These are phyloP conservation scores for Aristolochia californica DNA, from an alignment of 164 flowering plant species.

Conservation along the genomic window DNA sequence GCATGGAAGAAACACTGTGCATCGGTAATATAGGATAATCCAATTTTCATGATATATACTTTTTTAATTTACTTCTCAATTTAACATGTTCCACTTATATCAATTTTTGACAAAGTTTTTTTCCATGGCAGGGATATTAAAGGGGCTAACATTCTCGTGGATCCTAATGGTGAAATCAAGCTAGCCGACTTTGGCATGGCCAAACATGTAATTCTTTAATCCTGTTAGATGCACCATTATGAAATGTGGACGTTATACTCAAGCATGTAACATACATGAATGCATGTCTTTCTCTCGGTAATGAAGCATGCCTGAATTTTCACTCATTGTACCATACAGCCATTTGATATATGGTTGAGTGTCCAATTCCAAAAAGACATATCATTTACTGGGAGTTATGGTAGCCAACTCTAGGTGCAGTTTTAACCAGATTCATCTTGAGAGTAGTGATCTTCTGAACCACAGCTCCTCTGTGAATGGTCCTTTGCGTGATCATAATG, in stretches of 20 bases:
- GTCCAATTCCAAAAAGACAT: too few species aligned
- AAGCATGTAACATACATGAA: not conserved
- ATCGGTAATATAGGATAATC: slow-evolving; percentile 29
- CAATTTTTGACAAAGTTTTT: not conserved
- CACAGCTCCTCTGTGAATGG: too few species aligned
- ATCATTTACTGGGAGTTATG: too few species aligned
- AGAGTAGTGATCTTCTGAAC: too few species aligned
- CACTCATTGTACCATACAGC: too few species aligned
- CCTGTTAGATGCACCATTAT: too few species aligned
- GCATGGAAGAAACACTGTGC: slow-evolving; percentile 57
- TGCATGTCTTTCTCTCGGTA: not conserved
- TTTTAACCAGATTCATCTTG: too few species aligned
- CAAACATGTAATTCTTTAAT: slow-evolving; percentile 47
- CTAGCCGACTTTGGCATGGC: slow-evolving; percentile 90
- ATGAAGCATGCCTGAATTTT: not conserved
- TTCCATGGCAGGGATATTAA: slow-evolving; percentile 56
- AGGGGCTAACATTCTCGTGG: slow-evolving; percentile 78
- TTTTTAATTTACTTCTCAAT: not conserved
- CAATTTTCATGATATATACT: not conserved
- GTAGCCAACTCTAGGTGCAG: too few species aligned
- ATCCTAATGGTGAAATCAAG: slow-evolving; percentile 59
- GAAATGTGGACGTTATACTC: not conserved
- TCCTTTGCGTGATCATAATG: too few species aligned
- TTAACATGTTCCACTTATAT: too few species aligned
- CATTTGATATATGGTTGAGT: too few species aligned